Evolutionary conservation across 495 filamentous ascomycete genomes (phyloP), one percentile per base, ranked within the genome.

Genomic region (Tuber indicum): DNA sequence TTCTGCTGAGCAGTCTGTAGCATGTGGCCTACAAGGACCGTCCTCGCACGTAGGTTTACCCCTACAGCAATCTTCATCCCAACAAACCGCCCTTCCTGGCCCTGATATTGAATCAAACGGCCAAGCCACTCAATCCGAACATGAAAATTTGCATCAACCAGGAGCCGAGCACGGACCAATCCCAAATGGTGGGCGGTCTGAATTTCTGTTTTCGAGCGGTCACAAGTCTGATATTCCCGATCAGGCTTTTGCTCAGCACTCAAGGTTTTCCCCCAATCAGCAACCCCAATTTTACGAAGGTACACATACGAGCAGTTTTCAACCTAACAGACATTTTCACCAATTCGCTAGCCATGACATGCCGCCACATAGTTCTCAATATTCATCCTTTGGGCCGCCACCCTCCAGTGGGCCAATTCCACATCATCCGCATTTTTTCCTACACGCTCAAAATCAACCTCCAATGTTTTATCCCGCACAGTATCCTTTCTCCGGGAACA

Each of bases 241-340:
- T 66, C 58, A 66, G 58, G 26, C 3, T 66, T 43, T 46, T 17
- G 58, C 74, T 42, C 78, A 79, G 14, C 76, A 80, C 46, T 78
- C 77, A 45, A 80, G 52, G 66, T 80, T 80, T 52, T 42, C 79
- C 62, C 76, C 78, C 1, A 79, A 76, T 41, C 78, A 77, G 8
- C 78, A 76, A 4, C 74, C 77, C 44, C 62, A 73, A 39, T 80
- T 80, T 70, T 80, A 80, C 66, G 78, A 80, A 16, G 76, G 76
- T 46, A 44, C 71, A 47, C 73, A 79, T n/a, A 74, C 75, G 69
- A 80, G 72, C 42, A 71, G 74, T 14, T 80, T 80, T 72, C 71
- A 76, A 41, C 77, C 47, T 26, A 74, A 76, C 74, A 80, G 77
- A 75, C 66, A 80, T 45, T 73, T 80, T 26, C 45, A 70, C 41